These are phyloP conservation scores for Hymenoscyphus scutula DNA, from an alignment of 2,329 filamentous ascomycete genomes.

Conservation along the genomic window DNA sequence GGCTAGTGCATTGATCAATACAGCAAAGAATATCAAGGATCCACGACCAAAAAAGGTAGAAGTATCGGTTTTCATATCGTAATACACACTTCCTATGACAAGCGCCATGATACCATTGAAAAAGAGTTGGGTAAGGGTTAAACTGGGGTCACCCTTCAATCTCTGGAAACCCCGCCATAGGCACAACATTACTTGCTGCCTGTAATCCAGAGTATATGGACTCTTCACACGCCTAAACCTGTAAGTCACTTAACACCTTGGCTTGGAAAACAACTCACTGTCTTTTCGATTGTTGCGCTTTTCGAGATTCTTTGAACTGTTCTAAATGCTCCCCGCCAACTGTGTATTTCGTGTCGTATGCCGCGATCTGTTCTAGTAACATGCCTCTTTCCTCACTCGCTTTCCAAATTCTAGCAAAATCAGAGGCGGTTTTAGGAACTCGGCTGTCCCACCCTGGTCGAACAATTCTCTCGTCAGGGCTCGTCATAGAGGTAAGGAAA, in stretches of 20 bases:
- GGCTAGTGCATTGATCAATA: slow-evolving; percentile 49
- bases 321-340: slow-evolving; percentile 19
- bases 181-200: slow-evolving; percentile 7
- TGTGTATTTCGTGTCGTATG: slow-evolving; percentile 43
- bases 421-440: slow-evolving; percentile 51
- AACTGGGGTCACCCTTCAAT: slow-evolving; percentile 4
- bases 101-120: slow-evolving; percentile 51
- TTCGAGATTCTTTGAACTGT: background rate
- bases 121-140: slow-evolving; percentile 21
- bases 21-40: slow-evolving; percentile 65
- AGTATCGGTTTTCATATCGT: slow-evolving; percentile 53
- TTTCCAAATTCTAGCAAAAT: slow-evolving; percentile 51
- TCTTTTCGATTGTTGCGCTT: background rate
- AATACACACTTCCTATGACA: slow-evolving; percentile 64
- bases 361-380: slow-evolving; percentile 46
- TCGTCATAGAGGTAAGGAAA: slow-evolving; percentile 73
- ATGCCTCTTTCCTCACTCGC: slow-evolving; percentile 42
- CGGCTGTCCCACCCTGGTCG: slow-evolving; percentile 49
- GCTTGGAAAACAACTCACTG: background rate
- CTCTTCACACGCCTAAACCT: slow-evolving; percentile 5
- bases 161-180: slow-evolving; percentile 6
- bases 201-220: slow-evolving; percentile 1
- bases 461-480: slow-evolving; percentile 53
- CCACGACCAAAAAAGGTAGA: slow-evolving; percentile 59
- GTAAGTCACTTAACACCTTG: background rate